Base-by-base conservation (phyloP, 169 alveolate genomes). In the Cryptosporidium sp. region DNA sequence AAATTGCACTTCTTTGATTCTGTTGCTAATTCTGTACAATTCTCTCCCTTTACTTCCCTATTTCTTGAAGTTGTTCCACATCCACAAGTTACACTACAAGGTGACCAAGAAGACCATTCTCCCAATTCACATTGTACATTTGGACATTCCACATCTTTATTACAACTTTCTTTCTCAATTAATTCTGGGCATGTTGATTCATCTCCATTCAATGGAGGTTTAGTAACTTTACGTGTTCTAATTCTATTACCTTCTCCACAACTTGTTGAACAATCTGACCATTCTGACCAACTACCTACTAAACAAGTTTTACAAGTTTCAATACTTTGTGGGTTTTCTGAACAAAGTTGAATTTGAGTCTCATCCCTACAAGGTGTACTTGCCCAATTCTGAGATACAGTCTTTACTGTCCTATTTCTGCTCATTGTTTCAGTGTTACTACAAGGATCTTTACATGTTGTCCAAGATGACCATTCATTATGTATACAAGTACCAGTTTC, bases 41-140 rank as follows among this genome's bases (percentile, higher is more conserved):
- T 26, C 31, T 60, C 44, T 2, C 89, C 89, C n/a, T 21, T 80
- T 42, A 56, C 85, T 2, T 31, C 69, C 14, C 95, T 87, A 9
- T 61, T 58, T 61, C 93, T 68, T 6, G 9, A 35, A 39, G 91
- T 86, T 21, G 4, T 26, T 5, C 95, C 95, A 39, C 29, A 44
- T 23, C 94, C 93, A 58, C 95, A 92, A 6, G 92, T 44, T 33
- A 68, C 94, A 42, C 62, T 62, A 62, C 95, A 92, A 0, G 93
- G 93, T 9, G 91, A 65, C 92, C 91, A 92, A 1, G 70, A 84
- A 39, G 92, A 62, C 93, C 93, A 92, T 5, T 75, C 87, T 33
- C 93, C 75, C 39, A 93, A 48, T 14, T 61, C 68, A 37, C 94
- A 93, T 37, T 92, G 91, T 0, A 3, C n/a, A 26, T 29, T 48